Evolutionary conservation across 75 land plant species (phyloP).

Genomic region (Azolla pinnata): DNA sequence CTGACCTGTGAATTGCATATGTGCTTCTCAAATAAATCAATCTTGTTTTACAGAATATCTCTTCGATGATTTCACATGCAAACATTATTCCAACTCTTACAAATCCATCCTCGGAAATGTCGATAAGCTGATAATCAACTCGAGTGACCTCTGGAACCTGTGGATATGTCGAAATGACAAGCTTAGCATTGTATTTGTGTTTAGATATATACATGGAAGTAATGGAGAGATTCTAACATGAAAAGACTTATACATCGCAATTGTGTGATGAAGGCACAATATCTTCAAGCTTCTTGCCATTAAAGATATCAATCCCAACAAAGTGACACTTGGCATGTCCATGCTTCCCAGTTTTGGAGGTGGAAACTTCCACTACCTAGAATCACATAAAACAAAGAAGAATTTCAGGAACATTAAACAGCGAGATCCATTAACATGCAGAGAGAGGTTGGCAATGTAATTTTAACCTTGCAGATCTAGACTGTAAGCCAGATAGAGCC

Average conservation of each 20-base stretch:
- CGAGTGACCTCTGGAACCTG: constrained; percentile 92
- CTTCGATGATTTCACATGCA: not conserved
- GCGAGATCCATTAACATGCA: too few species aligned
- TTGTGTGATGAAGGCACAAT: constrained; percentile 84
- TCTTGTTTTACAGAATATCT: not conserved
- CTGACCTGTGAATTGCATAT: constrained; percentile 43
- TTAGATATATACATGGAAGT: not conserved
- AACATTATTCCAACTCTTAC: constrained; percentile 29
- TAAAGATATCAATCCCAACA: constrained; percentile 70
- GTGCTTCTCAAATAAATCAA: not conserved
- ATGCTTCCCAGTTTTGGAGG: constrained; percentile 80
- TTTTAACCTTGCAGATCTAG: too few species aligned
- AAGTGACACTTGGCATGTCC: constrained; percentile 85
- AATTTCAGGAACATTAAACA: too few species aligned
- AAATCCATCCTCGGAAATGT: constrained; percentile 93
- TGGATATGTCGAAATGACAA: not conserved
- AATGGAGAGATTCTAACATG: not conserved
- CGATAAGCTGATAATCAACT: constrained; percentile 87
- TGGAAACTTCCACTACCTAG: constrained; percentile 75
- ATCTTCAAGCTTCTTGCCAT: constrained; percentile 72
- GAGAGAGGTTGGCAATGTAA: too few species aligned
- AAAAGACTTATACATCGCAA: constrained; percentile 46
- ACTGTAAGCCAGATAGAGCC: too few species aligned
- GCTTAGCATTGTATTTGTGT: too few species aligned
- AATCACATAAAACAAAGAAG: not conserved